Evolutionary conservation across 345 rosid species (phyloP).

Genomic region (Salix caprea): DNA sequence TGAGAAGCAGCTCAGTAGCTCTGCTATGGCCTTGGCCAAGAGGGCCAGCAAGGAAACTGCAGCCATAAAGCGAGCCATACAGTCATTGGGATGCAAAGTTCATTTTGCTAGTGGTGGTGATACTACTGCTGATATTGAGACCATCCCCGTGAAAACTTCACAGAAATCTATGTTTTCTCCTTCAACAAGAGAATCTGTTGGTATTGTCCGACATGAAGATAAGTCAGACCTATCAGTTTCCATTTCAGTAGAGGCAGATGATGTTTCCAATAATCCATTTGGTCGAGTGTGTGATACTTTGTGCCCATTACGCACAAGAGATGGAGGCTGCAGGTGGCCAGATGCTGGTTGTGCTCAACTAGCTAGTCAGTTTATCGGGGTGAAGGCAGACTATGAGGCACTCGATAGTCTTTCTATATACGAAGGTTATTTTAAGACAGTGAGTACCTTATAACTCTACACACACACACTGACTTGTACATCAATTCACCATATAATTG

Average conservation of each 20-base stretch:
- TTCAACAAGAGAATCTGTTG: constrained; percentile 30
- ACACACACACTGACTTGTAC: neutral
- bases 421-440: constrained; percentile 66
- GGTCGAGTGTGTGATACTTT: constrained; percentile 51
- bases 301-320: constrained; percentile 63
- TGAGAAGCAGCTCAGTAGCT: constrained; percentile 59
- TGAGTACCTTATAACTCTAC: constrained; percentile 20
- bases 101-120: constrained; percentile 57
- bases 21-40: constrained; percentile 62
- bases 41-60: constrained; percentile 61
- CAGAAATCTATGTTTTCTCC: constrained; percentile 23
- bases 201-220: constrained; percentile 31
- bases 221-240: constrained; percentile 65
- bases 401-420: constrained; percentile 71
- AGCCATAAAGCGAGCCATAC: constrained; percentile 68
- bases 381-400: constrained; percentile 85
- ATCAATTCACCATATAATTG: neutral
- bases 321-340: constrained; percentile 88
- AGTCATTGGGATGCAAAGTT: constrained; percentile 85
- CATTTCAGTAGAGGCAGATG: constrained; percentile 47
- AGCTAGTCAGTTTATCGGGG: constrained; percentile 72
- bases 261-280: constrained; percentile 34
- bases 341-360: constrained; percentile 83
- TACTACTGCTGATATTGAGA: constrained; percentile 54
- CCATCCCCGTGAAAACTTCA: constrained; percentile 24